Conservation (phyloP, 2,329 filamentous ascomycete species). For the Orbilia blumenaviensis region DNA sequence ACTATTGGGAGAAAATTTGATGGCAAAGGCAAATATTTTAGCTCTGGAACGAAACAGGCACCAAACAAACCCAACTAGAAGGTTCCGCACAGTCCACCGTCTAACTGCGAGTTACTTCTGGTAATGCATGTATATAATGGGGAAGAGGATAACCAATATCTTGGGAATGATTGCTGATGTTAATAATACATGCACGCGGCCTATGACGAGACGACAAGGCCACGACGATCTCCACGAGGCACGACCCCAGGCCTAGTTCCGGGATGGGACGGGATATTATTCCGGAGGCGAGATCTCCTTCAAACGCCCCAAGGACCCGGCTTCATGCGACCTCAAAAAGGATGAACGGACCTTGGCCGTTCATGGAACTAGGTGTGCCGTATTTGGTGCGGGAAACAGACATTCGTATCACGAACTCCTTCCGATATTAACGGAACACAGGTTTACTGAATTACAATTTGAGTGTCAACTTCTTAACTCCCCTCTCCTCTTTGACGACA, state of each 20-base stretch:
- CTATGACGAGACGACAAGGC: slow-evolving; percentile 35
- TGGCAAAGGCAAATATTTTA: slow-evolving; percentile 21
- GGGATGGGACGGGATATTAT: slow-evolving; percentile 44
- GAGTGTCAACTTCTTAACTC: background rate
- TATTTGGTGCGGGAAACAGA: background rate
- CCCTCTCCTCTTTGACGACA: too few species aligned
- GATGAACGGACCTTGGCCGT: background rate
- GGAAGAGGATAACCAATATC: background rate
- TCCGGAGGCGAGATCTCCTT: slow-evolving; percentile 47
- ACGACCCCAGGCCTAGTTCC: slow-evolving; percentile 37
- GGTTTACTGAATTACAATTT: background rate
- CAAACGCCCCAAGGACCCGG: slow-evolving; percentile 25
- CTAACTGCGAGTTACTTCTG: background rate
- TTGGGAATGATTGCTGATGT: background rate
- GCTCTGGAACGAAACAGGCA: slow-evolving; percentile 14
- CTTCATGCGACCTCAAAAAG: background rate
- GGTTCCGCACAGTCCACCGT: slow-evolving; percentile 6
- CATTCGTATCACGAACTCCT: background rate
- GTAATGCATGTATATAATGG: background rate
- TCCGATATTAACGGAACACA: background rate
- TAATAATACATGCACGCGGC: background rate
- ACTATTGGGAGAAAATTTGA: background rate
- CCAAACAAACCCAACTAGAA: slow-evolving; percentile 6
- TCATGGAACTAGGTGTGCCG: background rate
- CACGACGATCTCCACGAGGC: slow-evolving; percentile 45